Evolutionary conservation across 441 rosid genomes (phyloP).

Genomic region (Breynia disticha): DNA sequence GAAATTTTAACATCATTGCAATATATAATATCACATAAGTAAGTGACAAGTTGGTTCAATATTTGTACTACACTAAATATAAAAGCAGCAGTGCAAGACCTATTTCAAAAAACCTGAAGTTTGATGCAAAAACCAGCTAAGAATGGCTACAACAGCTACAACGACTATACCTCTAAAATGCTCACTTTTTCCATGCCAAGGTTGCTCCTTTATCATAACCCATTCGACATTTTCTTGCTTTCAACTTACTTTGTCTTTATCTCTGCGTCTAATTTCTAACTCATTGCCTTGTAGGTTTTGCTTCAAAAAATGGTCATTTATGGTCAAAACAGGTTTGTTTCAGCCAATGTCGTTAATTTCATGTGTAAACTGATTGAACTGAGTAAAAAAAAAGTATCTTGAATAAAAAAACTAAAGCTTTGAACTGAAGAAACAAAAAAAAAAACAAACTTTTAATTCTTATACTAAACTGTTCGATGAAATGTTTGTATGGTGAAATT

Average conservation of each 20-base stretch:
- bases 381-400: too few species aligned
- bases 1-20: too few species aligned
- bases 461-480: conserved; percentile 29
- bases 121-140: background rate
- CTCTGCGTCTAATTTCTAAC: conserved; percentile 2
- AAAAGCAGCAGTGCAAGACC: too few species aligned
- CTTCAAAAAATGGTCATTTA: background rate
- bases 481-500: conserved; percentile 14
- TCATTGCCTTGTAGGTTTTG: conserved; percentile 8
- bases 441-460: background rate
- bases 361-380: background rate
- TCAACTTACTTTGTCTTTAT: background rate
- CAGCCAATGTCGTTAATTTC: too few species aligned
- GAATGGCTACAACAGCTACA: conserved; percentile 26
- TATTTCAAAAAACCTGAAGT: too few species aligned
- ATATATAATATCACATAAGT: too few species aligned
- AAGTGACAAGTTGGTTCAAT: too few species aligned
- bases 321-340: background rate
- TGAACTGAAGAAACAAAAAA: background rate
- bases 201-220: conserved; percentile 17
- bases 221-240: background rate
- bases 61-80: too few species aligned
- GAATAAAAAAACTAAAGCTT: background rate
- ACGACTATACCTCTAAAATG: conserved; percentile 25
- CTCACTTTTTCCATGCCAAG: conserved; percentile 30